Evolutionary conservation across 345 rosid genomes (phyloP), one percentile per base, ranked within the genome.

Genomic region (Triadica sebifera): DNA sequence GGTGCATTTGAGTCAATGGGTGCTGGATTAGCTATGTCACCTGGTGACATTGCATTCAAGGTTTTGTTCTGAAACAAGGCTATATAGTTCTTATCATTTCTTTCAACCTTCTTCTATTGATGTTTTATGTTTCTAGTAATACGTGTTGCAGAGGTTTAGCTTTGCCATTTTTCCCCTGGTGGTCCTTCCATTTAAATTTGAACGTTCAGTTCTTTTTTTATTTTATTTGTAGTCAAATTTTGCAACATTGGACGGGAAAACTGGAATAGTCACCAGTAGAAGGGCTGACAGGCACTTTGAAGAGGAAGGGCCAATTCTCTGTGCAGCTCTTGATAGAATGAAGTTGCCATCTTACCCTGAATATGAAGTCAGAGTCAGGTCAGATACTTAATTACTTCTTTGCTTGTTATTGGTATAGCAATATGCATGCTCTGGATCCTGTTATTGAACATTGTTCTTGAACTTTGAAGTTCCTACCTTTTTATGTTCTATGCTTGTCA

Each of bases 1-100:
- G 99, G 99, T 37, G 97, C 99, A 0, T 93, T 93, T 69, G 99
- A 95, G 79, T 95, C 99, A 8, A 95, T 95, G 98, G 99, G 98
- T 69, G 96, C 97, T 45, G 98, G 98, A 17, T 82, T 93, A 86
- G 99, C 98, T 0, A 93, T 95, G 99, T 91, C 96, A 51, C 97
- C 96, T 3, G 99, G 99, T 25, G 96, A 95, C 84, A 90, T 94
- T 81, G 98, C 99, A 46, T 93, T 93, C 78, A 89, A 89, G 83
- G 90, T 85, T 53, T 53, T 17, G 24, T 53, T 53, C 58, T 1
- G n/a, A 11, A 70, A 45, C 29, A 65, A 22, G 39, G 51, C 29
- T 65, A 12, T 65, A 24, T 20, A n/a, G 51, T 41, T 61, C n/a
- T 19, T 53, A 45, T 56, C 71, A 43, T 25, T 8, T 45, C 10